phyloP scores from a whole-genome alignment of 257 asterid species.

The Cynanchum wilfordii region DNA sequence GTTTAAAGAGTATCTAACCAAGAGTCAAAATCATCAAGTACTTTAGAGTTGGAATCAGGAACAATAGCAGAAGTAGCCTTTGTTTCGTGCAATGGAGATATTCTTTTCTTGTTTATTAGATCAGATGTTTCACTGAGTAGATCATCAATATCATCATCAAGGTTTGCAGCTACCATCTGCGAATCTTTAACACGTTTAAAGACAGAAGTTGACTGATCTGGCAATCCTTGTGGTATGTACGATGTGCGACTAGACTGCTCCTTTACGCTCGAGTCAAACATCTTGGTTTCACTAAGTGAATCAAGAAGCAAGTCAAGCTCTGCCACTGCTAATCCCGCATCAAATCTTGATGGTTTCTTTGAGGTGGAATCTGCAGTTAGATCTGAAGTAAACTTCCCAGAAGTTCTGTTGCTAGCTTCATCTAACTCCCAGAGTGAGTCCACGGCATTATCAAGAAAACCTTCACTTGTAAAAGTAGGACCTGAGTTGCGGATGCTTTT shows the following conservation, averaged over 20 bases:
- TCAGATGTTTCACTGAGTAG: constrained; percentile 51
- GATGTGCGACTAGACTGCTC: constrained; percentile 12
- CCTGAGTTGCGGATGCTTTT: constrained; percentile 7
- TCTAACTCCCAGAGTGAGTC: constrained; percentile 18
- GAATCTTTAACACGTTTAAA: constrained; percentile 18
- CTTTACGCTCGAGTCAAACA: constrained; percentile 24
- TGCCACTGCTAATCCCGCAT: constrained; percentile 59
- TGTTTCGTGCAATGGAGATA: constrained; percentile 14
- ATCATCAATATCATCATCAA: constrained; percentile 47
- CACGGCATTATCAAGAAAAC: constrained; percentile 12
- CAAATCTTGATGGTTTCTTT: constrained; percentile 28
- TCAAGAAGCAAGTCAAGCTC: constrained; percentile 86
- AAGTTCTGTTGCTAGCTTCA: constrained; percentile 15
- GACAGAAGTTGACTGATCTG: constrained; percentile 11
- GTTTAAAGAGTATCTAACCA: constrained; percentile 67
- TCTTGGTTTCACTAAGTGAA: constrained; percentile 42
- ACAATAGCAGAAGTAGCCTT: constrained; percentile 12
- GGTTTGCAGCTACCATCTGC: constrained; percentile 7
- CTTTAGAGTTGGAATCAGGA: constrained; percentile 43
- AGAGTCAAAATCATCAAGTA: constrained; percentile 73
- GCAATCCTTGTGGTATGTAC: constrained; percentile 11
- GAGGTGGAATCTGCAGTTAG: constrained; percentile 20
- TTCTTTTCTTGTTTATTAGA: constrained; percentile 14
- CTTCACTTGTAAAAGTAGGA: constrained; percentile 21
- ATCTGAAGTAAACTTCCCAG: constrained; percentile 15